Conservation (phyloP, 306 rosid species). For the Fagus crenata region DNA sequence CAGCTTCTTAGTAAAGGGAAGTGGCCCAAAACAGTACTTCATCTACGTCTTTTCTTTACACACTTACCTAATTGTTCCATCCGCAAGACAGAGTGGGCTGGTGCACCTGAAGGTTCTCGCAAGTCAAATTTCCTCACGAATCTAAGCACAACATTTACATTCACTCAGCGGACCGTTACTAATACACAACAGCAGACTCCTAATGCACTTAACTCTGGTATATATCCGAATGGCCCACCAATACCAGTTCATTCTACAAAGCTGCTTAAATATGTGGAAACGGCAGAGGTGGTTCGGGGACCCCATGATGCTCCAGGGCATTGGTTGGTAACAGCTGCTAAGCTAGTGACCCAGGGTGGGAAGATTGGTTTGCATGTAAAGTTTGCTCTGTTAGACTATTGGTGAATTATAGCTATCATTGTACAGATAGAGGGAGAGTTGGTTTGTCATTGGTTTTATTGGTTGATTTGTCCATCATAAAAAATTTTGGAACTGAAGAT, state of each 20-base stretch:
- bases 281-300: slow-evolving; percentile 80
- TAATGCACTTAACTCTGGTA: slow-evolving; percentile 72
- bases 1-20: slow-evolving; percentile 76
- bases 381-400: slow-evolving; percentile 85
- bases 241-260: slow-evolving; percentile 55
- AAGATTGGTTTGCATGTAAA: slow-evolving; percentile 81
- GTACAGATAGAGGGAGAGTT: slow-evolving; percentile 25
- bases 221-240: slow-evolving; percentile 90
- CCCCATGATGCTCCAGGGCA: slow-evolving; percentile 93
- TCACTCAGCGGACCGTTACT: slow-evolving; percentile 64
- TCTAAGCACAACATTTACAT: slow-evolving; percentile 85
- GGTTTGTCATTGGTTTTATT: slow-evolving; percentile 6
- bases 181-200: slow-evolving; percentile 71
- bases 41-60: slow-evolving; percentile 75
- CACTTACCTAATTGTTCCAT: slow-evolving; percentile 69
- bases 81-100: slow-evolving; percentile 76
- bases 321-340: slow-evolving; percentile 92
- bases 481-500: slow-evolving; percentile 24
- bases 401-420: slow-evolving; percentile 39
- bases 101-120: slow-evolving; percentile 67
- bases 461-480: slow-evolving; percentile 26
- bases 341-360: slow-evolving; percentile 70
- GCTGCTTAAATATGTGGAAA: slow-evolving; percentile 73
- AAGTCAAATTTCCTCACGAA: slow-evolving; percentile 79
- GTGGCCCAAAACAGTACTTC: slow-evolving; percentile 89